Percentiles rank a stretch among this genome's conserved stretches.
Evolutionary conservation across 2,329 filamentous ascomycete genomes (phyloP).

Genomic region (Fusarium sp.): DNA sequence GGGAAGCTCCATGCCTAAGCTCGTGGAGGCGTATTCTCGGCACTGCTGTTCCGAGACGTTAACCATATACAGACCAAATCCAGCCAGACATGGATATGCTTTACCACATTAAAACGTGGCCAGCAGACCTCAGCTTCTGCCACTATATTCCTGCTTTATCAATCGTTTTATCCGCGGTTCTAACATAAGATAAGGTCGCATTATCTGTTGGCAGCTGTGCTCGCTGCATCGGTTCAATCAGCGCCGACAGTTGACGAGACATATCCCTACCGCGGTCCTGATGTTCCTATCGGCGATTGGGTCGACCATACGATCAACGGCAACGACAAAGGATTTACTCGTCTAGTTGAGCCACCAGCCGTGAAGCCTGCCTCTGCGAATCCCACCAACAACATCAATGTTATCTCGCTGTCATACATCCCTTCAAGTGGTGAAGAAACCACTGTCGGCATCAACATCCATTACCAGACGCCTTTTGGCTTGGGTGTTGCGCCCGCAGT

Average conservation of each 20-base stretch:
- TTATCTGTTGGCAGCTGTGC: accelerated
- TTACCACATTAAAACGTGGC: too few species aligned
- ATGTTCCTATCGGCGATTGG: background rate
- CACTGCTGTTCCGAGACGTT: background rate
- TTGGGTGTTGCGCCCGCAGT: accelerated
- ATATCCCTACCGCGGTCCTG: background rate
- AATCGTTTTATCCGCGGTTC: accelerated
- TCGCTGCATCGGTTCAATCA: background rate
- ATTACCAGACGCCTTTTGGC: background rate
- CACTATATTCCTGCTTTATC: accelerated
- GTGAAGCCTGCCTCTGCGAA: background rate
- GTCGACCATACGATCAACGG: background rate
- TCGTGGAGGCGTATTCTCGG: too few species aligned
- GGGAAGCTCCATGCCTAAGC: background rate
- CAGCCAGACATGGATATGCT: too few species aligned
- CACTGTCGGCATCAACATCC: background rate
- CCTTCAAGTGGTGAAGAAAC: accelerated
- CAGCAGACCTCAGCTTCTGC: too few species aligned
- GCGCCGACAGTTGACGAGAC: background rate
- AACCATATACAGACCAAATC: background rate
- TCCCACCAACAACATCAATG: conserved; percentile 1
- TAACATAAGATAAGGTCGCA: background rate
- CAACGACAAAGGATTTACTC: background rate
- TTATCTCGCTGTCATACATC: conserved; percentile 1
- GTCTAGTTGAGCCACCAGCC: background rate